Conservation (phyloP, 805 yeast genomes). For the Candida maltosa region DNA sequence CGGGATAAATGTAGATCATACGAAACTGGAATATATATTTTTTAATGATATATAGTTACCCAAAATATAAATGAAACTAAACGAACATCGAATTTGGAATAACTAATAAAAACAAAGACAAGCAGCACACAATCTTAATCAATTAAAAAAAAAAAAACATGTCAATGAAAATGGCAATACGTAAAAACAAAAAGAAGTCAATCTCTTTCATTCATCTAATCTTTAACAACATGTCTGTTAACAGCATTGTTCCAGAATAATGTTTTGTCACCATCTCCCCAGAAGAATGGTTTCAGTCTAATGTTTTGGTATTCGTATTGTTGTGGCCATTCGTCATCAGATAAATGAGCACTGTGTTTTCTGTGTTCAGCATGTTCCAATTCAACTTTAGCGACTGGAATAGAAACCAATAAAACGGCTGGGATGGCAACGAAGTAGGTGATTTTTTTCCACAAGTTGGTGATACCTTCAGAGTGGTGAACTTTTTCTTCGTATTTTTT, state of each 20-base stretch:
- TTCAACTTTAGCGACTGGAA: constrained; percentile 81
- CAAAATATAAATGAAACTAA: too few species aligned
- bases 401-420: constrained; percentile 69
- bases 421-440: constrained; percentile 80
- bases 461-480: constrained; percentile 77
- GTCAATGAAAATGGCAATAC: too few species aligned
- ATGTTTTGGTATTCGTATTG: constrained; percentile 91
- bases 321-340: constrained; percentile 90
- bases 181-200: too few species aligned
- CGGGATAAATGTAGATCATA: too few species aligned
- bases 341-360: constrained; percentile 64
- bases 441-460: constrained; percentile 82
- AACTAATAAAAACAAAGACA: too few species aligned
- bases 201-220: constrained; percentile 12
- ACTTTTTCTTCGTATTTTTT: constrained; percentile 59
- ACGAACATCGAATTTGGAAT: too few species aligned
- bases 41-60: too few species aligned
- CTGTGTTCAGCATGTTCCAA: constrained; percentile 88
- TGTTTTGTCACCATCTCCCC: constrained; percentile 99
- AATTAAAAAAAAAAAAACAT: too few species aligned
- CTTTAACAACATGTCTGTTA: constrained; percentile 72
- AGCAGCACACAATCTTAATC: too few species aligned
- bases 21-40: too few species aligned
- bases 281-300: constrained; percentile 85
- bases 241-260: constrained; percentile 92